Conservation (phyloP, 352 stramenopile genomes). For the Salisapilia sapeloensis region DNA sequence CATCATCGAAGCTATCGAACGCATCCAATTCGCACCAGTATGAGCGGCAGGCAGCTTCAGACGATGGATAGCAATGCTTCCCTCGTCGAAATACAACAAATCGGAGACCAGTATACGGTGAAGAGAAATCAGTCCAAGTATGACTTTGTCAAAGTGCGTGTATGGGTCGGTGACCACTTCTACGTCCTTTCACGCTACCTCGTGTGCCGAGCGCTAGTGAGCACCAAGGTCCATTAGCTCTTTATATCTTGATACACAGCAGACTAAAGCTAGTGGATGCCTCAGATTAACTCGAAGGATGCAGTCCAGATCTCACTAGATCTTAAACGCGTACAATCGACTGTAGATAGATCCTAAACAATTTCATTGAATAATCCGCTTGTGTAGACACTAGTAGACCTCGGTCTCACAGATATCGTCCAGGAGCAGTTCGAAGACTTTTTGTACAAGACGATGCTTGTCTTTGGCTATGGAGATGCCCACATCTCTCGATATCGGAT, state of each 20-base stretch:
- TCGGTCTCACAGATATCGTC: constrained; percentile 71
- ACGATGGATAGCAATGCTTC: too few species aligned
- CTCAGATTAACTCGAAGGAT: constrained; percentile 66
- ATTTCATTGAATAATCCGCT: constrained; percentile 2
- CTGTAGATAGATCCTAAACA: background rate
- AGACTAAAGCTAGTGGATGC: background rate
- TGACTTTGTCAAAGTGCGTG: constrained; percentile 81
- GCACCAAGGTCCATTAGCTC: constrained; percentile 35
- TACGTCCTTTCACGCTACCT: constrained; percentile 81
- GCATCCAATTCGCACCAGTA: too few species aligned
- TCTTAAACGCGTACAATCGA: constrained; percentile 47
- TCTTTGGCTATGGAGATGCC: constrained; percentile 73
- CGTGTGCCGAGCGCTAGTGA: constrained; percentile 67
- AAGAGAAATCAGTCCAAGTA: constrained; percentile 83
- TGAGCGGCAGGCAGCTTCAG: too few species aligned
- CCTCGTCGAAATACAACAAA: too few species aligned
- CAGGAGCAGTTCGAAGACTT: constrained; percentile 85
- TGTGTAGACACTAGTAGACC: constrained; percentile 62
- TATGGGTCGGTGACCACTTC: constrained; percentile 81
- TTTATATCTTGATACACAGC: background rate
- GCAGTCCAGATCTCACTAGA: constrained; percentile 80
- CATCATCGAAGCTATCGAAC: too few species aligned
- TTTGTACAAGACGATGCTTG: constrained; percentile 81
- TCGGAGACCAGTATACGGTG: too few species aligned
- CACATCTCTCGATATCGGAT: constrained; percentile 78